Base-by-base conservation (phyloP, 1,284 basidiomycete genomes). In the Fomitopsis schrenkii region DNA sequence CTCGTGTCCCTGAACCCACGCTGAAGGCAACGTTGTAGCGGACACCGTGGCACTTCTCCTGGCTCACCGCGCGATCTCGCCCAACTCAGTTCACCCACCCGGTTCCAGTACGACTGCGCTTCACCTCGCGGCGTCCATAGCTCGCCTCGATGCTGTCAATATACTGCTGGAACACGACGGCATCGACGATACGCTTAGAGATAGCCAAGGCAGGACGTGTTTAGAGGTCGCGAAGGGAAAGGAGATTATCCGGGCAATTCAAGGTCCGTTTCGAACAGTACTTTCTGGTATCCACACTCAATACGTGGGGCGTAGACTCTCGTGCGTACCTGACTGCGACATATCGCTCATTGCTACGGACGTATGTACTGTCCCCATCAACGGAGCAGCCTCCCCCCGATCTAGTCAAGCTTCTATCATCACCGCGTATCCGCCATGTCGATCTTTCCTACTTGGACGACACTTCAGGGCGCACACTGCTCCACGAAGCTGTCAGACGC, bases 401-500 rank as follows among this genome's bases (percentile, higher is more conserved):
- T 17, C 78, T 93, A 0, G 57, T 87, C 1, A 69, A 77, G 12
- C 74, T 91, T 5, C 79, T 92, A 9, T 80, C 82, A 22, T 90
- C 86, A 2, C 87, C 88, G 0, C 80, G 90, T 17, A 78, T 80
- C 3, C 80, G 79, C 40, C 82, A 82, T 61, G 78, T 87, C 40
- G 85, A 93, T 73, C 77, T 91, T 19, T 84, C 84, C 0, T 88
- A 87, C 66, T 76, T 95, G 10, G 93, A 96, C 63, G 85, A 90
- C 50, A 80, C 84, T n/a, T 84, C 86, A 1, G 94, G 94, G 0
- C 83, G 83, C 5, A 89, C 94, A 1, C 76, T 97, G 1, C 79
- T 98, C 1, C 95, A 98, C 67, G 94, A 96, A 73, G 95, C 95
- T 0, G 94, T 93, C 0, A 79, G 84, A 59, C 81, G 94, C 30